These are phyloP conservation scores for Pichia sporocuriosa DNA, from an alignment of 805 yeast genomes.

Conservation along the genomic window DNA sequence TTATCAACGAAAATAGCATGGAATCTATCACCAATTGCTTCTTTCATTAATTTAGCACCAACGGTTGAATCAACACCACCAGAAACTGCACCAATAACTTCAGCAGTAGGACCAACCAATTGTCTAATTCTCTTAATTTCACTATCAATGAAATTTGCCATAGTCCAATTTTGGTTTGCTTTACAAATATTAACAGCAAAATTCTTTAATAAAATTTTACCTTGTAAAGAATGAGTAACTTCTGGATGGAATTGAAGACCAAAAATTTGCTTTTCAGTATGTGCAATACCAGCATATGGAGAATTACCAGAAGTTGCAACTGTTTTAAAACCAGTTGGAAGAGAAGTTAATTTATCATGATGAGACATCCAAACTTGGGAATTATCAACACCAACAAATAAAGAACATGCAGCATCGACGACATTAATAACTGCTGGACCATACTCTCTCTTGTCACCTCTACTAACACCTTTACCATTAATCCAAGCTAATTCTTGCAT, in stretches of 20 bases:
- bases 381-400: constrained; percentile 86
- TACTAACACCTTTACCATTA: constrained; percentile 86
- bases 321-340: constrained; percentile 82
- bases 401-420: constrained; percentile 55
- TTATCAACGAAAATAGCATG: constrained; percentile 97
- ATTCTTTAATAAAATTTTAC: constrained; percentile 80
- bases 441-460: constrained; percentile 96
- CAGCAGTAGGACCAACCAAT: constrained; percentile 94
- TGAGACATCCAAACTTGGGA: constrained; percentile 99
- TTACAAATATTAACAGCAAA: constrained; percentile 89
- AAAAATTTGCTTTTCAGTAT: constrained; percentile 63
- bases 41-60: constrained; percentile 96
- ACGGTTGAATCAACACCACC: constrained; percentile 99
- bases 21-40: constrained; percentile 97
- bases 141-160: constrained; percentile 95
- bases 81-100: constrained; percentile 98
- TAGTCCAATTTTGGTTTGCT: constrained; percentile 88
- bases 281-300: constrained; percentile 89
- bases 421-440: constrained; percentile 95
- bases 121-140: constrained; percentile 89
- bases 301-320: constrained; percentile 92
- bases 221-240: constrained; percentile 92
- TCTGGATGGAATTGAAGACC: constrained; percentile 99
- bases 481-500: constrained; percentile 99
- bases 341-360: constrained; percentile 88